phyloP scores from a whole-genome alignment of 139 green algal genomes.

The Chlamydomonas sphaeroides region DNA sequence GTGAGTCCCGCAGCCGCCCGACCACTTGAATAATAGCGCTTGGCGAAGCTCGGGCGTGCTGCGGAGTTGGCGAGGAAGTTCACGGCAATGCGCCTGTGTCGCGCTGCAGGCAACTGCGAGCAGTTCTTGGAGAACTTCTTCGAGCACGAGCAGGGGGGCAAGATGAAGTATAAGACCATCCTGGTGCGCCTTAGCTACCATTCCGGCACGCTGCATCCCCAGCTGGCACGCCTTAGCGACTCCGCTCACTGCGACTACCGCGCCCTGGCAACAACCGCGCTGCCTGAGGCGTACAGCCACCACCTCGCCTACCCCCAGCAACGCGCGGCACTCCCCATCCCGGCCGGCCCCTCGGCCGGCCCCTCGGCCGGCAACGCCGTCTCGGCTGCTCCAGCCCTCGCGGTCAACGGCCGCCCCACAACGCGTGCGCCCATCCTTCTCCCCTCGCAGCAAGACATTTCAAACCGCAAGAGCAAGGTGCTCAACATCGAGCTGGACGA shows the following conservation, averaged over 20 bases:
- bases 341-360: neutral
- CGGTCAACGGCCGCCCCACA: neutral
- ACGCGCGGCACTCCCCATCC: neutral
- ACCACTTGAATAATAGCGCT: too few relatives aligned
- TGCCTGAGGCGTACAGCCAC: too few relatives aligned
- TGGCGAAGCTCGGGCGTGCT: neutral
- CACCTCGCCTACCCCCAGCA: too few relatives aligned
- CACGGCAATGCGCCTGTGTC: neutral
- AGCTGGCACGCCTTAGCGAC: too few relatives aligned
- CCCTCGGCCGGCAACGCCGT: neutral
- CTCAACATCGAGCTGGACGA: constrained; percentile 88
- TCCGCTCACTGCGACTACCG: too few relatives aligned
- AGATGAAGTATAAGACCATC: constrained; percentile 67
- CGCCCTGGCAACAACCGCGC: too few relatives aligned
- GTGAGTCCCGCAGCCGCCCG: too few relatives aligned
- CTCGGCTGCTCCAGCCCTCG: neutral
- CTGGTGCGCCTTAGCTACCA: constrained; percentile 65
- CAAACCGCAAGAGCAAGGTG: constrained; percentile 76
- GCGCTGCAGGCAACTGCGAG: constrained; percentile 45
- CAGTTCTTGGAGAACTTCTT: constrained; percentile 75
- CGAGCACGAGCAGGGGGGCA: constrained; percentile 40
- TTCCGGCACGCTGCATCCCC: too few relatives aligned
- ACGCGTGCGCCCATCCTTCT: neutral
- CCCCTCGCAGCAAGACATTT: constrained; percentile 87
- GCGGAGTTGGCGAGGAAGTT: neutral